These are phyloP conservation scores for Obba rivulosa DNA, from an alignment of 768 basidiomycete species.

Conservation along the genomic window DNA sequence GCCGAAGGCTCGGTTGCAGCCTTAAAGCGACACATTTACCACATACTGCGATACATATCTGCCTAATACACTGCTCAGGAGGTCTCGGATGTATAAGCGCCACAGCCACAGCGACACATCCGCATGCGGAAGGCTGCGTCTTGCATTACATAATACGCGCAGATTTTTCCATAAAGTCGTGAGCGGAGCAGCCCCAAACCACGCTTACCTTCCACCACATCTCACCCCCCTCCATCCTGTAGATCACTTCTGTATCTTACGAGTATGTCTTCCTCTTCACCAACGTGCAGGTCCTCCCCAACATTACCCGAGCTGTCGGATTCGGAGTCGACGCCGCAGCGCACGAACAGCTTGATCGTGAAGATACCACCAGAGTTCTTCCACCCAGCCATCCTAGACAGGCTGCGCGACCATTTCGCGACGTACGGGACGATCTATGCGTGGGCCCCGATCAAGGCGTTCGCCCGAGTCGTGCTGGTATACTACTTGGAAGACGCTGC, in stretches of 20 bases:
- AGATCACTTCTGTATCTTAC: neutral
- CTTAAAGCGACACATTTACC: too few relatives aligned
- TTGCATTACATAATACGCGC: too few relatives aligned
- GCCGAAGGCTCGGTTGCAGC: too few relatives aligned
- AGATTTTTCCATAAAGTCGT: slow-evolving; percentile 4
- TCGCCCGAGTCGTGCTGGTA: slow-evolving; percentile 79
- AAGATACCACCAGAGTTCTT: slow-evolving; percentile 76
- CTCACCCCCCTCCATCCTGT: slow-evolving; percentile 3
- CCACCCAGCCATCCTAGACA: slow-evolving; percentile 57
- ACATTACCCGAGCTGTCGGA: slow-evolving; percentile 15
- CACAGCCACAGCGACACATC: neutral
- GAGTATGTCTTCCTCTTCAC: slow-evolving; percentile 8
- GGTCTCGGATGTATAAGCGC: neutral
- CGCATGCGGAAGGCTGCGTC: too few relatives aligned
- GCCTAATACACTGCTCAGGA: neutral
- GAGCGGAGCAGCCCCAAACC: neutral
- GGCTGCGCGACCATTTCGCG: slow-evolving; percentile 68
- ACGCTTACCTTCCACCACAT: slow-evolving; percentile 3
- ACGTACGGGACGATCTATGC: slow-evolving; percentile 77
- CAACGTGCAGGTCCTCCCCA: slow-evolving; percentile 7
- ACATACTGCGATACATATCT: too few relatives aligned
- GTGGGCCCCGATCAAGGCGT: slow-evolving; percentile 84
- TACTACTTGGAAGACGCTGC: slow-evolving; percentile 61
- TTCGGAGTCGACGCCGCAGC: slow-evolving; percentile 13
- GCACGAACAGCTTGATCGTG: slow-evolving; percentile 84